Base-by-base conservation (phyloP, 345 rosid species). In the Aethionema arabicum region DNA sequence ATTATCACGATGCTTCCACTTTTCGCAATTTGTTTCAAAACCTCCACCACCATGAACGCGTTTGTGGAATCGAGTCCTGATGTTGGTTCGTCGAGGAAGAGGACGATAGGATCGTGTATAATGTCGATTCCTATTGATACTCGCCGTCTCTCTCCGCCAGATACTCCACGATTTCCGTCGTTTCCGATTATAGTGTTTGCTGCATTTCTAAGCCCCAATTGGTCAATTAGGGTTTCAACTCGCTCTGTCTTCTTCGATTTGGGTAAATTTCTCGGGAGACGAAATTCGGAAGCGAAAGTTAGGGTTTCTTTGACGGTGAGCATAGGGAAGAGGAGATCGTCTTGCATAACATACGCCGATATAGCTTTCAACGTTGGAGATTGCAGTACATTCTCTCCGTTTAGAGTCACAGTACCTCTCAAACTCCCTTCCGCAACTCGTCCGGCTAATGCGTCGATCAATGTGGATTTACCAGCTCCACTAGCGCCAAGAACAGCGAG, bases 341-440 rank as follows among this genome's bases (percentile, higher is more conserved):
- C 98, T 61, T 89, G 98, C 98, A 86, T 89, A 33, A 92, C 97
- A 57, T 92, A 92, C 7, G 96, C 97, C 0, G 95, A 92, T 9
- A 90, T 92, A 65, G 83, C 96, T 32, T 90, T 92, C 55, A 85
- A 67, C 86, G 80, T 74, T 29, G 90, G 66, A 10, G 97, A 90
- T 46, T 83, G 97, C 39, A 92, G 63, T 4, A 62, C 70, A 21
- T 21, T 21, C 51, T 92, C 95, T 2, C 91, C 95, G 52, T 92
- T 92, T 2, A 92, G 74, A 0, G 78, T 80, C 21, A 84, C 79
- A 8, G 53, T 67, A 4, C 99, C 99, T 64, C 78, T 83, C 74
- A 92, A 77, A 59, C 89, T 82, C 11, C 80, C 96, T 56, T 83
- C 88, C 0, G 90, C 84, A 2, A 91, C 86, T 54, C 98, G 65